These are phyloP conservation scores for Xylaria sp. DNA, from an alignment of 2,329 filamentous ascomycete genomes.

Conservation along the genomic window DNA sequence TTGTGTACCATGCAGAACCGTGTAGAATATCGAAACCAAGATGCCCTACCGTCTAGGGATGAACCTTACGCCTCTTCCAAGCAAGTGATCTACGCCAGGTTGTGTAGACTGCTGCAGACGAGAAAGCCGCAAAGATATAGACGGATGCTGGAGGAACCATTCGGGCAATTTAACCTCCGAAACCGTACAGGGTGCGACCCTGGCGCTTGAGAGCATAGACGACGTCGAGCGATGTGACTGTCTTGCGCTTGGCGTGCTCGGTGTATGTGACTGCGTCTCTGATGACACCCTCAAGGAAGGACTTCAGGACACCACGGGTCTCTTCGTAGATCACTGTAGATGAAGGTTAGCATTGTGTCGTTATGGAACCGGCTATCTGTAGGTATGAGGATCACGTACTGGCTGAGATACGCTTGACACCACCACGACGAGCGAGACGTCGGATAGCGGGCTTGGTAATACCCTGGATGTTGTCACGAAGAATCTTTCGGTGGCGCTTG, in stretches of 20 bases:
- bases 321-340: constrained; percentile 80
- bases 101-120: constrained; percentile 21
- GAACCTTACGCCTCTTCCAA: constrained; percentile 22
- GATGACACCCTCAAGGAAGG: constrained; percentile 85
- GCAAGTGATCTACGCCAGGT: constrained; percentile 10
- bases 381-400: constrained; percentile 64
- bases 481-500: constrained; percentile 99
- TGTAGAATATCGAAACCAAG: constrained; percentile 36
- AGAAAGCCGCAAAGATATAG: constrained; percentile 23
- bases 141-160: constrained; percentile 14
- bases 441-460: constrained; percentile 99
- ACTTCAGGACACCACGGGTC: constrained; percentile 84
- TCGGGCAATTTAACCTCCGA: constrained; percentile 66
- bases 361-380: constrained; percentile 28
- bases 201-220: constrained; percentile 73
- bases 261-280: constrained; percentile 84
- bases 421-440: constrained; percentile 98
- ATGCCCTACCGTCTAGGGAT: constrained; percentile 12
- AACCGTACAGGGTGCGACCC: constrained; percentile 74
- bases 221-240: constrained; percentile 72
- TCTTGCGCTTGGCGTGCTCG: constrained; percentile 85
- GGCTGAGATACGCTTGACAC: constrained; percentile 99
- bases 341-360: constrained; percentile 16
- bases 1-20: constrained; percentile 50
- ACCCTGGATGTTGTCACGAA: constrained; percentile 99